phyloP scores from a whole-genome alignment of 2,329 filamentous ascomycete genomes.

The Pestalotiopsis sp. region DNA sequence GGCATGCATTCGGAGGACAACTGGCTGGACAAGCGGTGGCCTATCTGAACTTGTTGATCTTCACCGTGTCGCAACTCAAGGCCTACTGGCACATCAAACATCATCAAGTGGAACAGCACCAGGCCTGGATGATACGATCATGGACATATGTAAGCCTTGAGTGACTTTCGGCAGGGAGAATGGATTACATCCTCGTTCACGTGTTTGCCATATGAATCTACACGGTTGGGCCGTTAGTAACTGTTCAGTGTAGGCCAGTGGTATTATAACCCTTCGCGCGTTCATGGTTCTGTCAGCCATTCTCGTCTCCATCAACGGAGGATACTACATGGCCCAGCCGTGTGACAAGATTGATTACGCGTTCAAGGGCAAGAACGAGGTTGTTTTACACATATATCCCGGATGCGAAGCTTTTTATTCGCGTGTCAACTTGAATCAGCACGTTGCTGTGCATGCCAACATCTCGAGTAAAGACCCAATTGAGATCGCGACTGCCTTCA shows the following conservation, averaged over 20 bases:
- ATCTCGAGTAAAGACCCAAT: not conserved
- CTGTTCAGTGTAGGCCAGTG: not conserved
- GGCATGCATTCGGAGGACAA: not conserved
- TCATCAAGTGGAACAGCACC: not conserved
- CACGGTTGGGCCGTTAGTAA: not conserved
- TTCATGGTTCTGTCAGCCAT: not conserved
- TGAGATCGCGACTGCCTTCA: not conserved
- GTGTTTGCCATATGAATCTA: not conserved
- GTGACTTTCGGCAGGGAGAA: too few species aligned
- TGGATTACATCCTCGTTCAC: too few species aligned
- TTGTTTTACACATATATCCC: not conserved
- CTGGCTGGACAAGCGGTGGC: not conserved
- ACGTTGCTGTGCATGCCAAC: not conserved
- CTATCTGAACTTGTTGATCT: not conserved
- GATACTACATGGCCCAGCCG: not conserved
- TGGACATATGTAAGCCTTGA: not conserved
- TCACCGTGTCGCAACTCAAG: not conserved
- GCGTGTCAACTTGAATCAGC: not conserved
- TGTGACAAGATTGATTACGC: not conserved
- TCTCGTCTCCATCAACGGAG: not conserved
- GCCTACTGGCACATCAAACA: not conserved
- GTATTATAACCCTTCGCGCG: not conserved
- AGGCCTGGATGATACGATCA: not conserved
- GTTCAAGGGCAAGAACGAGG: not conserved
- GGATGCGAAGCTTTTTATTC: not conserved